Base-by-base conservation (phyloP, 305 asterid species). In the Fraxinus sp. region DNA sequence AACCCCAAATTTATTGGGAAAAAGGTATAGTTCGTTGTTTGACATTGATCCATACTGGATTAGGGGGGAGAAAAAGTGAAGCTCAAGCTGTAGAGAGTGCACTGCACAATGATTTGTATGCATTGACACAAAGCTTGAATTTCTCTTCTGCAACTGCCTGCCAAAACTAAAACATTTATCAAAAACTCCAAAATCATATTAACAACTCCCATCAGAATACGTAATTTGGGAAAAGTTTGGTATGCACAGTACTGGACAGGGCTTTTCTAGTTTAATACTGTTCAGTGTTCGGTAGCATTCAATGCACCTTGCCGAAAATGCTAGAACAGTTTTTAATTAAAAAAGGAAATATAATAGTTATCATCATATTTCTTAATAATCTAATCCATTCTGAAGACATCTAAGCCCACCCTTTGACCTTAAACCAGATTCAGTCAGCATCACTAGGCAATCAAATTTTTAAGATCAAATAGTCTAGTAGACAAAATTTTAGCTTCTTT, bases 101-200 rank as follows among this genome's bases (percentile, higher is more conserved):
- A 55, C 28, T 77, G 89, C 95, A 93, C 80, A 95, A 83, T 59
- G 97, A 92, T 66, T 92, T 90, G 92, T 95, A 95, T 18, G 98
- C 98, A 73, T 85, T 83, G 16, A 84, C 97, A 73, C 98, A 95
- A 20, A 79, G 84, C 89, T 95, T 93, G 84, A 95, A 95, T 86
- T 89, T 91, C 89, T 92, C 98, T 87, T 90, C 94, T 49, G 97
- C 97, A 14, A 74, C 88, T 75, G 88, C 93, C 98, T 95, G 95
- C 78, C 82, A 30, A 83, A 49, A 84, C 62, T 81, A 52, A 52
- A 55, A 70, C 49, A 87, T 1, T 55, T 20, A 30, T 79, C 73
- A 62, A 4, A 36, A 32, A 57, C 46, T 41, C 22, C 49, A 81
- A 82, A 1, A 44, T 64, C 22, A 70, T 70, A 70, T 30, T 13